Percentiles rank a stretch among this genome's conserved stretches.
Evolutionary conservation across 1,139 yeast genomes (phyloP).

Genomic region (Wickerhamomyces sp.): DNA sequence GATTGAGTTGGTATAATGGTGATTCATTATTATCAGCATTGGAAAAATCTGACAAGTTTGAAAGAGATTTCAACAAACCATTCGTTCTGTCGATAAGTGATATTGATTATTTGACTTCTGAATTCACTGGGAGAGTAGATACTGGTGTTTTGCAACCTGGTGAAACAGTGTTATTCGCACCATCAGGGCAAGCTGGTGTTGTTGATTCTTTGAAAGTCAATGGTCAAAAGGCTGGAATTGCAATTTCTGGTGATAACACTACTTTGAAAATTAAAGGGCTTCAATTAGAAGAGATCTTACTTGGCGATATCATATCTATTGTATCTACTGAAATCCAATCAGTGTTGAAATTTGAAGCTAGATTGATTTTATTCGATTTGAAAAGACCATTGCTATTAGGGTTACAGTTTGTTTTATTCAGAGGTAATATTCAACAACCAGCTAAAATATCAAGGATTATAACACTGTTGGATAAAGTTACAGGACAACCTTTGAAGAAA

Average conservation of each 20-base stretch:
- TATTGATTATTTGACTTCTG: conserved; percentile 33
- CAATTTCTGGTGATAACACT: conserved; percentile 67
- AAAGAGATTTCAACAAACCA: conserved; percentile 22
- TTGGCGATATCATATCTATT: conserved; percentile 71
- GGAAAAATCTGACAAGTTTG: conserved; percentile 30
- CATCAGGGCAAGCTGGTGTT: conserved; percentile 41
- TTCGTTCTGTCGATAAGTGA: conserved; percentile 52
- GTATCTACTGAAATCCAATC: conserved; percentile 43
- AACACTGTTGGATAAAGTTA: conserved; percentile 42
- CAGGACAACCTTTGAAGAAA: conserved; percentile 40
- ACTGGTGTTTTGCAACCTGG: conserved; percentile 77
- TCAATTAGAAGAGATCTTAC: conserved; percentile 46
- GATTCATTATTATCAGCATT: conserved; percentile 59
- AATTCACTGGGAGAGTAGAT: conserved; percentile 66
- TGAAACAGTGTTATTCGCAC: conserved; percentile 60
- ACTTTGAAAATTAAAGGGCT: conserved; percentile 52
- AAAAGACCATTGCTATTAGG: conserved; percentile 76
- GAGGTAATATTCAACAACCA: conserved; percentile 76
- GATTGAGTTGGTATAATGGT: conserved; percentile 58
- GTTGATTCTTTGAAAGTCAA: conserved; percentile 39
- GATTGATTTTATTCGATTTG: conserved; percentile 64
- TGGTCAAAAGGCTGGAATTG: conserved; percentile 35
- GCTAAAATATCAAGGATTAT: conserved; percentile 61
- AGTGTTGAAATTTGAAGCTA: conserved; percentile 47
- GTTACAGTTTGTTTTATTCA: conserved; percentile 73